phyloP scores from a whole-genome alignment of 768 basidiomycete genomes.

The Leucogyrophana mollusca region DNA sequence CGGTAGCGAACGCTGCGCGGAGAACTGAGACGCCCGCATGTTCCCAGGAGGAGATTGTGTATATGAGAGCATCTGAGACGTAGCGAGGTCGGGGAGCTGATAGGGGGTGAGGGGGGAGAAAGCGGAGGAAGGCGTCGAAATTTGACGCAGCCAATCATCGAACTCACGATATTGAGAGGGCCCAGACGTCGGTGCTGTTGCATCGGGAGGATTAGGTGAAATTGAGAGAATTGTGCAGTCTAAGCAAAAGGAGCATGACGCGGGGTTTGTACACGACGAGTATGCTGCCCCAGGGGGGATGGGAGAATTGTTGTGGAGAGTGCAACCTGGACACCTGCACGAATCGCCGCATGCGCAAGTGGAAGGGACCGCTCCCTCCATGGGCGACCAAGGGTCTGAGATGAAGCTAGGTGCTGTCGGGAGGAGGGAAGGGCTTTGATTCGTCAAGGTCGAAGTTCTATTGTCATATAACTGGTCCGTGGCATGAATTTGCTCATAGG shows the following conservation, averaged over 20 bases:
- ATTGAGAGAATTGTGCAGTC: conserved; percentile 62
- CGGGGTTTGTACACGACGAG: conserved; percentile 38
- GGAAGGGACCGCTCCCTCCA: conserved; percentile 37
- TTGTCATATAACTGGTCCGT: conserved; percentile 28
- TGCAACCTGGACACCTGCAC: conserved; percentile 66
- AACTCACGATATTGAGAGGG: conserved; percentile 44
- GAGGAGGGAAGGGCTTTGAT: conserved; percentile 18
- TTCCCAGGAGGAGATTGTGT: conserved; percentile 3
- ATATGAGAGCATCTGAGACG: conserved; percentile 16
- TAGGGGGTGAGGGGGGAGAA: conserved; percentile 26
- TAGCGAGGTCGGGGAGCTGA: conserved; percentile 19
- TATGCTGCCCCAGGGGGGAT: conserved; percentile 35
- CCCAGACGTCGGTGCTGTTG: conserved; percentile 42
- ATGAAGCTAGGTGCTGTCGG: conserved; percentile 19
- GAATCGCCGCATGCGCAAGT: conserved; percentile 61
- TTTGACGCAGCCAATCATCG: conserved; percentile 65
- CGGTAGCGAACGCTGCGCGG: conserved; percentile 13
- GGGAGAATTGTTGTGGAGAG: conserved; percentile 47
- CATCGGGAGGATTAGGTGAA: conserved; percentile 41
- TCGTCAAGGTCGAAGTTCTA: conserved; percentile 10
- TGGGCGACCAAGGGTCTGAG: conserved; percentile 28
- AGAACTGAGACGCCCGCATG: conserved; percentile 14
- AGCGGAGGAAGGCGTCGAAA: conserved; percentile 25
- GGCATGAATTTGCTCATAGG: conserved; percentile 52
- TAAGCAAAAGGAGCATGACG: conserved; percentile 48